Percentiles rank a stretch among this genome's conserved stretches.
phyloP scores from a whole-genome alignment of 2,329 filamentous ascomycete genomes.

The Diaporthe eres region DNA sequence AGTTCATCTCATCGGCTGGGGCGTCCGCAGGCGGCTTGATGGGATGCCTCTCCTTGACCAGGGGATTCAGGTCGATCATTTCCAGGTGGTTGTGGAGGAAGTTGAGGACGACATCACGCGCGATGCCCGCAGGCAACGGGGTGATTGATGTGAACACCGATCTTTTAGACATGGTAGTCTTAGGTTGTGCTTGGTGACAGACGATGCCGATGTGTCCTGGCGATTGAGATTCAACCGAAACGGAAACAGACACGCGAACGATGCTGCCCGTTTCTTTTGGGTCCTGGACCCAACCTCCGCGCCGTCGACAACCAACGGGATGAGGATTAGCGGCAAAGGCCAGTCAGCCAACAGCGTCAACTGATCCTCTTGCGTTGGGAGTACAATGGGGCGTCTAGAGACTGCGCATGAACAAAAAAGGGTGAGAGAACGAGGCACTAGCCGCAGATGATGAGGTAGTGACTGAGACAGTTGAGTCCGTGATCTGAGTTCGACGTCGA shows the following conservation, averaged over 20 bases:
- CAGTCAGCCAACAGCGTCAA: slow-evolving; percentile 16
- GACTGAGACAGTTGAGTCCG: slow-evolving; percentile 1
- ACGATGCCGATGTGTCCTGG: neutral
- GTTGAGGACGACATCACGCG: slow-evolving; percentile 78
- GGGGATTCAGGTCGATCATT: slow-evolving; percentile 91
- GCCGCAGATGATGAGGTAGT: neutral
- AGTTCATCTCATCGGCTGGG: slow-evolving; percentile 78
- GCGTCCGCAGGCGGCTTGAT: slow-evolving; percentile 78
- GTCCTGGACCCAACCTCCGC: neutral
- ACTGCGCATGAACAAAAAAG: neutral
- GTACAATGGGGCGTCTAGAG: neutral
- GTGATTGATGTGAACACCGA: slow-evolving; percentile 84
- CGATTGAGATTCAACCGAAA: neutral
- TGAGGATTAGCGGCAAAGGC: slow-evolving; percentile 7
- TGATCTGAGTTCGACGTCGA: neutral
- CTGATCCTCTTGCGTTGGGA: neutral
- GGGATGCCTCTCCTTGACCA: slow-evolving; percentile 79
- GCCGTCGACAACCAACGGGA: slow-evolving; percentile 23
- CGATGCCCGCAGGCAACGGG: slow-evolving; percentile 78
- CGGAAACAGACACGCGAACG: neutral
- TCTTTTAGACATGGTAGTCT: slow-evolving; percentile 73
- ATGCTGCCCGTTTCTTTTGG: neutral
- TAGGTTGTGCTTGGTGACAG: too few relatives aligned
- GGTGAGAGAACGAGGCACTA: neutral
- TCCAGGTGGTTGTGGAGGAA: slow-evolving; percentile 83